Percentiles rank a stretch among this genome's conserved stretches.
These are phyloP conservation scores for Astragalus glycyphyllos DNA, from an alignment of 306 rosid species.

Conservation along the genomic window DNA sequence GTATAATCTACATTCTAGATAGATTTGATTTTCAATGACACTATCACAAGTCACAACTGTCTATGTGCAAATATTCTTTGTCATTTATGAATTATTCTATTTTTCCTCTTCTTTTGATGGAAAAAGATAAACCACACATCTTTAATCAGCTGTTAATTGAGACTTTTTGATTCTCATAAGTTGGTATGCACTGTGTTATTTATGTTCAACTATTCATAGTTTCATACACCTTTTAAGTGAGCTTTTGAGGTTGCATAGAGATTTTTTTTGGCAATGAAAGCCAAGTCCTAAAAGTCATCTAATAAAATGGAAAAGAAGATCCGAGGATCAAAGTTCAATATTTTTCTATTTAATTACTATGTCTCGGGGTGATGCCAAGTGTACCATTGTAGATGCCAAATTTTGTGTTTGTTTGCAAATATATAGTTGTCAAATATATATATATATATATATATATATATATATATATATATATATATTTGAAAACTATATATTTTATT, in stretches of 20 bases:
- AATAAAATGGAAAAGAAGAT: conserved; percentile 35
- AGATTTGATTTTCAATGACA: conserved; percentile 37
- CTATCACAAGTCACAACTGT: conserved; percentile 33
- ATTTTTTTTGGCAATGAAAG: conserved; percentile 40
- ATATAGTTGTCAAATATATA: too few relatives aligned
- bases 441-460: not conserved
- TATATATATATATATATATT: not conserved
- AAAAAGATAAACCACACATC: conserved; percentile 27
- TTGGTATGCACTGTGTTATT: conserved; percentile 35
- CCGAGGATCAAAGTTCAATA: conserved; percentile 37
- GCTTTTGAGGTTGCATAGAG: not conserved
- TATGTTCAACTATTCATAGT: conserved; percentile 22
- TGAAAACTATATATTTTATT: conserved; percentile 17
- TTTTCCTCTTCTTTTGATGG: conserved; percentile 36
- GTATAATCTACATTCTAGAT: conserved; percentile 3
- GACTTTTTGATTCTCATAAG: conserved; percentile 32
- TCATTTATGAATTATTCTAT: conserved; percentile 44
- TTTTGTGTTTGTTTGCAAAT: conserved; percentile 27
- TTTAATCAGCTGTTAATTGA: conserved; percentile 43
- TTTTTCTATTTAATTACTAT: conserved; percentile 42
- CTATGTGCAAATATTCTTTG: conserved; percentile 44
- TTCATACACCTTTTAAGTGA: conserved; percentile 22
- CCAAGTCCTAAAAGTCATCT: conserved; percentile 35
- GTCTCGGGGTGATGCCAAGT: conserved; percentile 68
- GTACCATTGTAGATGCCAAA: conserved; percentile 42